Base-by-base conservation (phyloP, 306 rosid genomes). In the Gastrolobium bilobum region DNA sequence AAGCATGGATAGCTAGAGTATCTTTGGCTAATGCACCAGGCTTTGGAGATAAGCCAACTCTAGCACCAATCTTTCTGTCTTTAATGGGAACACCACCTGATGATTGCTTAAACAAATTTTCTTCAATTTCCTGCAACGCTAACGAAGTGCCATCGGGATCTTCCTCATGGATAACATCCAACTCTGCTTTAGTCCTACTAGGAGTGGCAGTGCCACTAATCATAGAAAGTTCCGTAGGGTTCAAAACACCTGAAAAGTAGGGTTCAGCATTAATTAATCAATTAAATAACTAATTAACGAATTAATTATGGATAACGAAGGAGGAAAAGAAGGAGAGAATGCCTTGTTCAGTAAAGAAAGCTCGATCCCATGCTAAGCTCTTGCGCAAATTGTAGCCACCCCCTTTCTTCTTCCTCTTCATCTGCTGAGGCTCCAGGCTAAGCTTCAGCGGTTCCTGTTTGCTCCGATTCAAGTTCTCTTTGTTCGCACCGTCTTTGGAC, bases 331-430 rank as follows among this genome's bases (percentile, higher is more conserved):
- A 6, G 1, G 43, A 57, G 44, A 50, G 58, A 61, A 48, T 78
- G 64, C 99, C 97, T 92, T 92, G 87, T 71, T 95, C 99, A 0
- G 94, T 91, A 31, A 89, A 92, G 84, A 95, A 95, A 62, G 99
- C 99, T 66, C 91, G 89, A 73, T 92, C 85, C 99, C 99, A 95
- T 7, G 97, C 99, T 40, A 95, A 86, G 88, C 99, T 95, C 83
- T 92, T 92, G 33, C 99, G 94, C 87, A 95, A 82, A 79, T 91
- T 92, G 87, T 67, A 95, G 29, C 95, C 95, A 11, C 90, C 91
- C 4, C 82, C 83, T 52, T 86, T 94, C 84, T 87, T 93, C 87
- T 88, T 94, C 88, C 87, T 86, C 83, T 92, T 95, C 98, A 91
- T 92, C 81, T 89, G 79, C 43, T 88, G 97, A 38, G 89, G 89